phyloP scores from a whole-genome alignment of 2,329 filamentous ascomycete species.

The Phialophora verrucosa region DNA sequence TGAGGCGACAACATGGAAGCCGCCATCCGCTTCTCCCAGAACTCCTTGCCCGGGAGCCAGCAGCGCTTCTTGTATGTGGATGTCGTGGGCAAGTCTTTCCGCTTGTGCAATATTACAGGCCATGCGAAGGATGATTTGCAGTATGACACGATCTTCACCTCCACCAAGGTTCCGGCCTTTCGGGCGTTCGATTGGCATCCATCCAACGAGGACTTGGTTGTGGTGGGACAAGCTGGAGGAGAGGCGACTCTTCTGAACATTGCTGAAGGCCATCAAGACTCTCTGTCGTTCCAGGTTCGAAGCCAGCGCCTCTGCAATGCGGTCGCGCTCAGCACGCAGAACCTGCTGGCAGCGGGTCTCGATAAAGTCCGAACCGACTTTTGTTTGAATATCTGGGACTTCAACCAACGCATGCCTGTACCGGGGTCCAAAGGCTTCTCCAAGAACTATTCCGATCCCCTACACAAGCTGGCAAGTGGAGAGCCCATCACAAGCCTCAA shows the following conservation, averaged over 20 bases:
- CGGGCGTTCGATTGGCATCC: slow-evolving; percentile 71
- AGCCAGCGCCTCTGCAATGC: slow-evolving; percentile 70
- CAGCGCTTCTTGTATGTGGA: slow-evolving; percentile 68
- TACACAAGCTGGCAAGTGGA: slow-evolving; percentile 65
- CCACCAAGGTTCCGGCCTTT: slow-evolving; percentile 64
- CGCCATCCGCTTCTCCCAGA: slow-evolving; percentile 68
- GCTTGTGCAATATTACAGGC: slow-evolving; percentile 59
- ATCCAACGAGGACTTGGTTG: slow-evolving; percentile 62
- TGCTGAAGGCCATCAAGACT: slow-evolving; percentile 55
- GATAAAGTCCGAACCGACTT: slow-evolving; percentile 69
- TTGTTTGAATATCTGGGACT: slow-evolving; percentile 69
- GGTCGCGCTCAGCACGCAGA: slow-evolving; percentile 63
- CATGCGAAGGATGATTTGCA: slow-evolving; percentile 49
- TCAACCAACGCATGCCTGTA: slow-evolving; percentile 54
- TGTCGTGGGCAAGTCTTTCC: slow-evolving; percentile 64
- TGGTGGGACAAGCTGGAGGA: slow-evolving; percentile 66
- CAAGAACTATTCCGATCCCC: slow-evolving; percentile 50
- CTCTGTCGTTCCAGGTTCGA: slow-evolving; percentile 62
- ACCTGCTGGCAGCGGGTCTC: slow-evolving; percentile 65
- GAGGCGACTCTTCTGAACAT: slow-evolving; percentile 65
- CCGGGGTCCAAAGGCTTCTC: slow-evolving; percentile 41
- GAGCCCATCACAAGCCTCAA: slow-evolving; percentile 69
- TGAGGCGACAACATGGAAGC: slow-evolving; percentile 56
- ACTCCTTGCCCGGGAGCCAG: slow-evolving; percentile 55
- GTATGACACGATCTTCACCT: slow-evolving; percentile 60